Evolutionary conservation across 2,329 filamentous ascomycete genomes (phyloP).

Genomic region (Aspergillus pseudoglaucus): DNA sequence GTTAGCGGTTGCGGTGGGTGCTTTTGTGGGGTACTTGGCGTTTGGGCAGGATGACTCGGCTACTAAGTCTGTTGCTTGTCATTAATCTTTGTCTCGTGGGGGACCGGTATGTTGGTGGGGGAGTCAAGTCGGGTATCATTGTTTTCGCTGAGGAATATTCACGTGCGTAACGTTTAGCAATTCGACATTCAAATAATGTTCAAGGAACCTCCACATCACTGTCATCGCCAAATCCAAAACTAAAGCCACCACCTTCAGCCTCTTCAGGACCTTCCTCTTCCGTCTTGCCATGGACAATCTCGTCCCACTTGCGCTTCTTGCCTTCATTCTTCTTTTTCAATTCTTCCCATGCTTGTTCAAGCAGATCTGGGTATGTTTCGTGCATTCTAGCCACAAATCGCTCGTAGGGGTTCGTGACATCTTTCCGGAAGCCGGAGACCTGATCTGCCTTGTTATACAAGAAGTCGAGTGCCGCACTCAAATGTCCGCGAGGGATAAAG

Average conservation of each 20-base stretch:
- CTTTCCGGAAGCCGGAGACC: conserved; percentile 74
- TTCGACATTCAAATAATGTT: conserved; percentile 3
- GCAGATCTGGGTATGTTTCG: conserved; percentile 57
- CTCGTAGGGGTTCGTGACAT: conserved; percentile 64
- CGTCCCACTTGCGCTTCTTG: conserved; percentile 82
- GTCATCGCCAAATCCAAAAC: conserved; percentile 58
- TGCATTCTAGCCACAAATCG: conserved; percentile 66
- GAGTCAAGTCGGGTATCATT: not conserved
- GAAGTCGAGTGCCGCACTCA: conserved; percentile 71
- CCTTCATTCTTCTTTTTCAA: conserved; percentile 56
- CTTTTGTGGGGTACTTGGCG: conserved; percentile 77
- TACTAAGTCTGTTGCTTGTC: conserved; percentile 84
- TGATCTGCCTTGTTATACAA: conserved; percentile 75
- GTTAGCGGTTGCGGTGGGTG: conserved; percentile 80
- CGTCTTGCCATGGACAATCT: conserved; percentile 56
- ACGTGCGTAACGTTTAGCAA: not conserved
- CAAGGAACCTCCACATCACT: conserved; percentile 47
- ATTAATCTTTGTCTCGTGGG: conserved; percentile 35
- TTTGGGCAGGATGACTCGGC: conserved; percentile 67
- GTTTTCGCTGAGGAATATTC: not conserved
- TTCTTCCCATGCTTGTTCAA: conserved; percentile 59
- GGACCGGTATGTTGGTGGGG: not conserved
- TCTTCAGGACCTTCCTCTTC: conserved; percentile 23
- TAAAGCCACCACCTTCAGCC: conserved; percentile 45
- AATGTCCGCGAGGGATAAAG: conserved; percentile 72